phyloP scores from a whole-genome alignment of 306 rosid genomes.

The Pueraria montana region DNA sequence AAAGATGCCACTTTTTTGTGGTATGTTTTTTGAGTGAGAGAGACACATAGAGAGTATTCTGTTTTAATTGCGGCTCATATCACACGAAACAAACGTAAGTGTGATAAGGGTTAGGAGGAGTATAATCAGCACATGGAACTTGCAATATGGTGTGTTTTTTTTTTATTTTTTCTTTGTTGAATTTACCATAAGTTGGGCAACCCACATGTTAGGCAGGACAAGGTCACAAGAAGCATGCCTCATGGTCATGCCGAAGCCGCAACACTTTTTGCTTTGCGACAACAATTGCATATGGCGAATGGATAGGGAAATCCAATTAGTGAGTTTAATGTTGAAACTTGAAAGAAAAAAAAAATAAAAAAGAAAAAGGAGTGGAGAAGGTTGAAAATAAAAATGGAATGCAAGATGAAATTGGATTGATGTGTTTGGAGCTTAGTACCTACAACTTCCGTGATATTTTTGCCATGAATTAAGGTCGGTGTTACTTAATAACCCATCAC shows the following conservation, averaged over 20 bases:
- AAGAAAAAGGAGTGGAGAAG: slow-evolving; percentile 1
- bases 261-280: slow-evolving; percentile 38
- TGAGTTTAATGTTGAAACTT: background rate
- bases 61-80: slow-evolving; percentile 30
- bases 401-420: slow-evolving; percentile 18
- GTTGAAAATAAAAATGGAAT: background rate
- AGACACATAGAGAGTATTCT: slow-evolving; percentile 19
- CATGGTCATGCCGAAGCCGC: slow-evolving; percentile 11
- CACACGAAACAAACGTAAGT: slow-evolving; percentile 14
- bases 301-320: slow-evolving; percentile 28
- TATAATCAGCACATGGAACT: slow-evolving; percentile 30
- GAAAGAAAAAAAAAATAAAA: background rate
- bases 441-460: slow-evolving; percentile 39
- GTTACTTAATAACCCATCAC: slow-evolving; percentile 49
- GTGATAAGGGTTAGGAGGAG: slow-evolving; percentile 2
- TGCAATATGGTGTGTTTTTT: slow-evolving; percentile 14
- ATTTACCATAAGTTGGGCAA: slow-evolving; percentile 38
- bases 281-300: slow-evolving; percentile 52
- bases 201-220: slow-evolving; percentile 22
- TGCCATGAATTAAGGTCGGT: slow-evolving; percentile 42
- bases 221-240: slow-evolving; percentile 44
- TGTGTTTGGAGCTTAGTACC: slow-evolving; percentile 44
- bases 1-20: slow-evolving; percentile 1
- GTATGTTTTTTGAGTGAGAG: slow-evolving; percentile 3
- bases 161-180: slow-evolving; percentile 23